Conservation (phyloP, 2,329 filamentous ascomycete genomes). For the Fusarium sp. region DNA sequence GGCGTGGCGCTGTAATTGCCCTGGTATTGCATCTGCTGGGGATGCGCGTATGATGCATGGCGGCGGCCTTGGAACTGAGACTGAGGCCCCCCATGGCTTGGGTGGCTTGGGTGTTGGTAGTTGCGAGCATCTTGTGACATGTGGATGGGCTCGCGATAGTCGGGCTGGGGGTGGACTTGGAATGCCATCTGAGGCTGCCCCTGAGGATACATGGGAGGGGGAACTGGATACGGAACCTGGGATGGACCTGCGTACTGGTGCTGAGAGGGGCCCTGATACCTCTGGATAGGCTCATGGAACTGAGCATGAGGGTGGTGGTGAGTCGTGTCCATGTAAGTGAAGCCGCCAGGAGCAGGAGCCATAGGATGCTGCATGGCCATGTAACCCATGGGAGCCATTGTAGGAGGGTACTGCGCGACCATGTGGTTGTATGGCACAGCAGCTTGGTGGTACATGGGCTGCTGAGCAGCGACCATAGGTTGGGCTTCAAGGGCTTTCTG, state of each 20-base stretch:
- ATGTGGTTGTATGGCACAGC: background rate
- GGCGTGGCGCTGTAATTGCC: background rate
- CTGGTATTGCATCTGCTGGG: background rate
- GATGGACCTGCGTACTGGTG: background rate
- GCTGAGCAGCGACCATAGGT: background rate
- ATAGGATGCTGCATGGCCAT: constrained; percentile 14
- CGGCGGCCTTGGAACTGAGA: background rate
- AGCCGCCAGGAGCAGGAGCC: background rate
- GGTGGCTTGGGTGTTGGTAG: background rate
- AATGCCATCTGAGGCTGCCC: background rate
- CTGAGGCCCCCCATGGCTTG: background rate
- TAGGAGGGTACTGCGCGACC: background rate
- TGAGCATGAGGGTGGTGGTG: background rate
- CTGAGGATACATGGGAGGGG: background rate
- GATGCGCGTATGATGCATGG: constrained; percentile 12
- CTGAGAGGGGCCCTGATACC: background rate
- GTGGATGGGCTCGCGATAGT: background rate
- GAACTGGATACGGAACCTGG: background rate
- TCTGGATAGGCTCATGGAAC: background rate
- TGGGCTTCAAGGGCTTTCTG: background rate
- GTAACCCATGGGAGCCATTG: background rate
- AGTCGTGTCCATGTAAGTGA: constrained; percentile 1
- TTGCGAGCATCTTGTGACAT: constrained; percentile 5
- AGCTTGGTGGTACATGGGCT: background rate
- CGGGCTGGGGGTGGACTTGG: background rate